phyloP scores from a whole-genome alignment of 805 yeast genomes.

The Alloascoidea africana region DNA sequence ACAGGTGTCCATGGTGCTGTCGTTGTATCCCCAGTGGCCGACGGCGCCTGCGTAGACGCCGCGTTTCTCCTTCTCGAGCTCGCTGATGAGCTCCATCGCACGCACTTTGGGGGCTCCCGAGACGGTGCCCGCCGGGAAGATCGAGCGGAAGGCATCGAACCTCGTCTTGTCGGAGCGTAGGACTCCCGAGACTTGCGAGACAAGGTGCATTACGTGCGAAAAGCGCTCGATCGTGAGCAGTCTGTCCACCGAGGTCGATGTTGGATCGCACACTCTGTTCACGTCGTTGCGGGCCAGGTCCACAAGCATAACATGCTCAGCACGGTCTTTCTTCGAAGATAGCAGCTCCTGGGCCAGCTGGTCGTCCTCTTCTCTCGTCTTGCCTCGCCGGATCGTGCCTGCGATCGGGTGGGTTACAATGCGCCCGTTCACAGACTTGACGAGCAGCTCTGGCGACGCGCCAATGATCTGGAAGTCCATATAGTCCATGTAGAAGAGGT shows the following conservation, averaged over 20 bases:
- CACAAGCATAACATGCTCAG: conserved; percentile 97
- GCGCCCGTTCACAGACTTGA: conserved; percentile 66
- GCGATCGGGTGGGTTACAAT: conserved; percentile 96
- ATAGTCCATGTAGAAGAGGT: conserved; percentile 85
- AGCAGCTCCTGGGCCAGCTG: conserved; percentile 58
- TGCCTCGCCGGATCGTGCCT: conserved; percentile 87
- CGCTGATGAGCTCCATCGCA: conserved; percentile 91
- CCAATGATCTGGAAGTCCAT: conserved; percentile 91
- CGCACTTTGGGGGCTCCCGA: conserved; percentile 96
- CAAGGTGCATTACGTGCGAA: conserved; percentile 94
- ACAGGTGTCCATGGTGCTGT: conserved; percentile 93
- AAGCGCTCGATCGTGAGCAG: conserved; percentile 83
- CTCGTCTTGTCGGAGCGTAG: conserved; percentile 72
- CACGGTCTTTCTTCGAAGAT: conserved; percentile 77
- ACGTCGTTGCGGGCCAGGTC: conserved; percentile 95
- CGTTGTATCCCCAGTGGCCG: conserved; percentile 95
- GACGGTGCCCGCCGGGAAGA: conserved; percentile 98
- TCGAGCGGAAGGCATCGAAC: conserved; percentile 94
- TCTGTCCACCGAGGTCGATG: conserved; percentile 73
- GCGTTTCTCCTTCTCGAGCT: conserved; percentile 79
- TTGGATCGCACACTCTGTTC: conserved; percentile 86
- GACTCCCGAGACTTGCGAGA: conserved; percentile 88
- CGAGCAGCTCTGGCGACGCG: conserved; percentile 92
- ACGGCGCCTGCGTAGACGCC: conserved; percentile 99
- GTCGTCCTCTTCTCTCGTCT: conserved; percentile 86